These are phyloP conservation scores for Ceratobasidium sp. DNA, from an alignment of 1,284 basidiomycete species.

Conservation along the genomic window DNA sequence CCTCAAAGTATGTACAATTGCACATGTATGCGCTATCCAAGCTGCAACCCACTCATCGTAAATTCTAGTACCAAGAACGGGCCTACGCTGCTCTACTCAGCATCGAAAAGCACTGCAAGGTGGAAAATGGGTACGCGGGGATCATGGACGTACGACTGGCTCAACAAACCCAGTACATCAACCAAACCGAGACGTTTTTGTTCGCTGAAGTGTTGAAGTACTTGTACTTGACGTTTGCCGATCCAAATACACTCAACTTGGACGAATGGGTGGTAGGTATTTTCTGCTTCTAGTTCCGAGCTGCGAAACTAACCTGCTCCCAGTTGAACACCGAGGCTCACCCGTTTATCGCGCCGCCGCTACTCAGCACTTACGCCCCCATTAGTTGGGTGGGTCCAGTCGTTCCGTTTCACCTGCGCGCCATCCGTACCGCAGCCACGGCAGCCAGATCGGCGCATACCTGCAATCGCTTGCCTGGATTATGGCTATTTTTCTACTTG, in stretches of 20 bases:
- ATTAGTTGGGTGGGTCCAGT: slow-evolving; percentile 17
- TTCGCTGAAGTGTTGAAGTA: slow-evolving; percentile 39
- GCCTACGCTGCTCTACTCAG: slow-evolving; percentile 9
- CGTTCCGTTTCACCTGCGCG: slow-evolving; percentile 1
- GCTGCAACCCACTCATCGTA: not conserved
- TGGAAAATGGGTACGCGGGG: slow-evolving; percentile 11
- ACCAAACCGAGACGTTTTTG: slow-evolving; percentile 37
- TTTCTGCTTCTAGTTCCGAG: not conserved
- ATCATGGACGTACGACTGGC: slow-evolving; percentile 10
- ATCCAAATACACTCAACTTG: slow-evolving; percentile 66
- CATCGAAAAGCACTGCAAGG: slow-evolving; percentile 33
- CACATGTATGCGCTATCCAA: not conserved
- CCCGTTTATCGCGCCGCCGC: slow-evolving; percentile 21
- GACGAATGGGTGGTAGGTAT: slow-evolving; percentile 60
- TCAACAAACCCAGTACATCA: not conserved
- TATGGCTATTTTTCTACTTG: slow-evolving; percentile 21
- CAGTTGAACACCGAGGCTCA: slow-evolving; percentile 33
- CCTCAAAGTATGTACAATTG: slow-evolving; percentile 2
- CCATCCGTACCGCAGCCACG: not conserved
- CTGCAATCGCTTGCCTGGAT: slow-evolving; percentile 15
- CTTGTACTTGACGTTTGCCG: slow-evolving; percentile 71
- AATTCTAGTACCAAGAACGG: slow-evolving; percentile 25
- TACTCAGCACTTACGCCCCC: slow-evolving; percentile 4
- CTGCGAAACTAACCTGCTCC: not conserved
- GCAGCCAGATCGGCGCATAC: not conserved